Evolutionary conservation across 306 rosid species (phyloP).

Genomic region (Cucumis sativus): Cucumber_9930_V3 NC_026655.2:25268001-25268500

Average conservation of each 20-base stretch:
- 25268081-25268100: constrained; percentile 69
- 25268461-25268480: background rate
- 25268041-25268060: constrained; percentile 77
- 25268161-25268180: background rate
- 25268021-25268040: constrained; percentile 70
- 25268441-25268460: background rate
- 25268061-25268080: constrained; percentile 73
- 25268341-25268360: background rate
- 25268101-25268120: constrained; percentile 70
- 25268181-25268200: background rate
- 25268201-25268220: background rate
- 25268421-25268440: background rate
- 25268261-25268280: background rate
- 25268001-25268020: constrained; percentile 53
- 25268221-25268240: background rate
- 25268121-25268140: background rate
- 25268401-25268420: background rate
- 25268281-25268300: background rate
- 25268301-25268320: background rate
- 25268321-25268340: background rate
- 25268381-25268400: background rate
- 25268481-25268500: background rate
- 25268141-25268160: background rate
- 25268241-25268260: background rate
- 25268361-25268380: background rate